phyloP scores from a whole-genome alignment of 306 rosid species.

The Pachyrhizus erosus region DNA sequence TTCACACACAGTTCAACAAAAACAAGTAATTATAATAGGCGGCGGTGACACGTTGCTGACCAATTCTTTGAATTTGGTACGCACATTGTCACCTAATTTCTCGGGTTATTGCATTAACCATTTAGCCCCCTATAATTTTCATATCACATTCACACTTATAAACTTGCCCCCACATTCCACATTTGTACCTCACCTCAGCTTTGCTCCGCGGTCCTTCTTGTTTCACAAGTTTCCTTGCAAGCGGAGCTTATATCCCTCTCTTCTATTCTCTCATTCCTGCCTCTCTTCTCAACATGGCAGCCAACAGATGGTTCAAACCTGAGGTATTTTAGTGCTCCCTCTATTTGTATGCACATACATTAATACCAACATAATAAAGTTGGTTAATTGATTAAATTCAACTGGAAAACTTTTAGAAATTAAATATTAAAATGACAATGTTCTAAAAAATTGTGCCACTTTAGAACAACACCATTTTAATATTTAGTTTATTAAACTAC shows the following conservation, averaged over 20 bases:
- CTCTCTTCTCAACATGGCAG: slow-evolving; percentile 42
- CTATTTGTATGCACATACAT: too few relatives aligned
- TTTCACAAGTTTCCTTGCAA: slow-evolving; percentile 18
- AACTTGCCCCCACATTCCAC: neutral
- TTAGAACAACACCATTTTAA: too few relatives aligned
- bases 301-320: slow-evolving; percentile 81
- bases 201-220: slow-evolving; percentile 37
- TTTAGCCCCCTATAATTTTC: slow-evolving; percentile 2
- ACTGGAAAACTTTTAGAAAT: too few relatives aligned
- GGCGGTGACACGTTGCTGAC: slow-evolving; percentile 51
- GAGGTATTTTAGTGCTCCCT: slow-evolving; percentile 59
- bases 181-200: neutral
- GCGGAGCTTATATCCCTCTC: slow-evolving; percentile 20
- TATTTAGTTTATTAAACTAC: too few relatives aligned
- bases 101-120: neutral
- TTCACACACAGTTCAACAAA: neutral
- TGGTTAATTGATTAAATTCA: too few relatives aligned
- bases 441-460: too few relatives aligned
- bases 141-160: slow-evolving; percentile 30
- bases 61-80: slow-evolving; percentile 17
- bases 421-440: too few relatives aligned
- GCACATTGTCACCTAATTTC: slow-evolving; percentile 5
- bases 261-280: neutral
- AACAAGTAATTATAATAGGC: neutral
- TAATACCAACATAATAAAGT: too few relatives aligned